A percentile compares a stretch with the other conserved stretches of the same genome.
Conservation (phyloP, 1,284 basidiomycete species). For the Hypsizygus ulmarius region DNA sequence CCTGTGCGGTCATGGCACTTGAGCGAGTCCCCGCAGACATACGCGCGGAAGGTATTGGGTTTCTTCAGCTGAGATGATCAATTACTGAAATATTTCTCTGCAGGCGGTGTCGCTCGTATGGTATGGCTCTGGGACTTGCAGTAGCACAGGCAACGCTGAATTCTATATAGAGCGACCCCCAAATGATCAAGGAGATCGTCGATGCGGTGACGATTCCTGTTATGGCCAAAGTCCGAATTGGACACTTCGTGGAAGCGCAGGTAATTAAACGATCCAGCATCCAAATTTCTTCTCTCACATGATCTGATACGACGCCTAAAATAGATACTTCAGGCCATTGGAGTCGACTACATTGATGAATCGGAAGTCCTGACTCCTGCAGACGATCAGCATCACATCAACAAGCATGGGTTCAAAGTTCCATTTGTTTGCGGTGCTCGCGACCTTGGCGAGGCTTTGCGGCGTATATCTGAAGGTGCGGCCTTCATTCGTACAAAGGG, state of each 20-base stretch:
- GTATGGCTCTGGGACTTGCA: conserved; percentile 39
- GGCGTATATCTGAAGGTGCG: conserved; percentile 96
- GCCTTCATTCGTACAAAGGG: conserved; percentile 98
- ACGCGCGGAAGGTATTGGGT: conserved; percentile 57
- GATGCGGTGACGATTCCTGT: conserved; percentile 89
- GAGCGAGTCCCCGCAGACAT: conserved; percentile 98
- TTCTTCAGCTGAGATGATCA: background rate
- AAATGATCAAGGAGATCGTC: conserved; percentile 96
- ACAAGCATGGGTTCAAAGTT: conserved; percentile 91
- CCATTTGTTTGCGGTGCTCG: conserved; percentile 82
- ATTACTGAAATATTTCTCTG: conserved; percentile 4
- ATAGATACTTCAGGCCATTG: conserved; percentile 90
- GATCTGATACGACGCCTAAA: conserved; percentile 4
- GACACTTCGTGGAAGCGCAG: conserved; percentile 96
- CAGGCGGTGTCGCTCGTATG: conserved; percentile 90
- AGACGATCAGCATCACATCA: conserved; percentile 86
- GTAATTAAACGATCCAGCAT: conserved; percentile 34
- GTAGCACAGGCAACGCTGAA: background rate
- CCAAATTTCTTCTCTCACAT: conserved; percentile 4
- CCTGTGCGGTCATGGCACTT: conserved; percentile 96
- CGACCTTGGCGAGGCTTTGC: conserved; percentile 88
- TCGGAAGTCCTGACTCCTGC: conserved; percentile 96
- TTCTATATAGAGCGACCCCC: conserved; percentile 79
- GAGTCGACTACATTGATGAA: conserved; percentile 98
- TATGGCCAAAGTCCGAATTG: conserved; percentile 95